Conservation (phyloP, 305 asterid genomes). For the Fraxinus dipetala region DNA sequence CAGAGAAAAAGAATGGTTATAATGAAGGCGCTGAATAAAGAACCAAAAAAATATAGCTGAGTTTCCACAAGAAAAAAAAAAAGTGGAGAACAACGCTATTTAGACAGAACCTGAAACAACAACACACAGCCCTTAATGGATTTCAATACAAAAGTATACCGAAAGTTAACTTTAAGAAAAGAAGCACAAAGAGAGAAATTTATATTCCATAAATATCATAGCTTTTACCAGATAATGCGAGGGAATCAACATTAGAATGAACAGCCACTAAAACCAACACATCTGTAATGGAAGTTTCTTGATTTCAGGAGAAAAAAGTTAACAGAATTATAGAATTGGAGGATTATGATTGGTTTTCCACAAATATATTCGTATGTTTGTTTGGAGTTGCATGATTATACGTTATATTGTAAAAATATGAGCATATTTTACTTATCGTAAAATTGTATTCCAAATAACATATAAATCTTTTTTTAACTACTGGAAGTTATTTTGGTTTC, state of each 20-base stretch:
- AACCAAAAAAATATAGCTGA: conserved; percentile 14
- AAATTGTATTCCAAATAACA: conserved; percentile 11
- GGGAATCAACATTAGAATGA: conserved; percentile 11
- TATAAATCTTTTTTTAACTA: conserved; percentile 10
- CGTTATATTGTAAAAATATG: conserved; percentile 9
- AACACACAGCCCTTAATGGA: background rate
- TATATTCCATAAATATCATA: conserved; percentile 5
- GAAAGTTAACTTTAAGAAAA: conserved; percentile 17
- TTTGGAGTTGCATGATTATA: conserved; percentile 16
- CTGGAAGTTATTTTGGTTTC: conserved; percentile 1
- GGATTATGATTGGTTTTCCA: background rate
- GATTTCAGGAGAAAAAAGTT: background rate
- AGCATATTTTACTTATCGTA: background rate
- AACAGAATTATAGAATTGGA: background rate
- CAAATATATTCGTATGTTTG: background rate
- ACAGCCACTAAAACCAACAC: conserved; percentile 16
- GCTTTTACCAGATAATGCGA: conserved; percentile 15
- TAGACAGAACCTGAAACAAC: conserved; percentile 18
- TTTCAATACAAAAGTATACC: background rate
- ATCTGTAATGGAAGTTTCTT: conserved; percentile 9
- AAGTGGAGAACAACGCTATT: conserved; percentile 7
- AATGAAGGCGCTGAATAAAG: conserved; percentile 1
- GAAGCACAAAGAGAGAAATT: conserved; percentile 2
- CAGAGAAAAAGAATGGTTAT: conserved; percentile 11
- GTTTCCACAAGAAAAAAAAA: conserved; percentile 15